Evolutionary conservation across 495 filamentous ascomycete genomes (phyloP).

Genomic region (Neurospora sp.): DNA sequence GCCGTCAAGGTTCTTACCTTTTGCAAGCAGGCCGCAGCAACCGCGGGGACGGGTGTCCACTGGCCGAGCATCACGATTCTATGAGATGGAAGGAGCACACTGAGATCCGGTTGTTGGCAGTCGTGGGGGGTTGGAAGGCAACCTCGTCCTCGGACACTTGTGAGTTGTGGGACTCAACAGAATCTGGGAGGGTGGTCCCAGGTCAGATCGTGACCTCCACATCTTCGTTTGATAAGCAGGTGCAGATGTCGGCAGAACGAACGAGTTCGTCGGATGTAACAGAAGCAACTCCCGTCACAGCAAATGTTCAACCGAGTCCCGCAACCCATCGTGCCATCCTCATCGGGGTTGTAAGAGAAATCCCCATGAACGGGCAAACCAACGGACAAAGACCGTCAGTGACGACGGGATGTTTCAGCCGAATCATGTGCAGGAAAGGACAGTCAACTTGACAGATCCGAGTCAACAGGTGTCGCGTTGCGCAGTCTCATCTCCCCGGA

Average conservation of each 20-base stretch:
- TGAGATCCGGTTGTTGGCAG: not conserved
- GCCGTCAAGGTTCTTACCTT: not conserved
- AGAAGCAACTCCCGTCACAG: not conserved
- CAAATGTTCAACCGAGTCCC: not conserved
- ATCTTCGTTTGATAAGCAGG: not conserved
- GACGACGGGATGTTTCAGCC: not conserved
- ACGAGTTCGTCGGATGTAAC: not conserved
- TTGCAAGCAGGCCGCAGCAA: not conserved
- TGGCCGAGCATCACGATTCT: not conserved
- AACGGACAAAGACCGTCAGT: not conserved
- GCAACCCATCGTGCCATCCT: not conserved
- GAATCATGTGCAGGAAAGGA: not conserved
- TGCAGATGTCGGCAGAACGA: not conserved
- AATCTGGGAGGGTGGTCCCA: not conserved
- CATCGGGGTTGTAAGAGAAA: not conserved
- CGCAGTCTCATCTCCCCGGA: not conserved
- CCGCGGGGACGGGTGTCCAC: not conserved
- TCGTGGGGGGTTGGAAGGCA: not conserved
- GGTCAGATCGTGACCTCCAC: not conserved
- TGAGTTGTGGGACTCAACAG: not conserved
- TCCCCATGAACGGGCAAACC: not conserved
- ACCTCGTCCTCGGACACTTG: not conserved
- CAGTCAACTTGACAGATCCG: not conserved
- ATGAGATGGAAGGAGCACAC: not conserved
- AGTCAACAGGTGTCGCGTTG: not conserved